phyloP scores from a whole-genome alignment of 306 rosid genomes.

The Cucumis cinereus region DNA sequence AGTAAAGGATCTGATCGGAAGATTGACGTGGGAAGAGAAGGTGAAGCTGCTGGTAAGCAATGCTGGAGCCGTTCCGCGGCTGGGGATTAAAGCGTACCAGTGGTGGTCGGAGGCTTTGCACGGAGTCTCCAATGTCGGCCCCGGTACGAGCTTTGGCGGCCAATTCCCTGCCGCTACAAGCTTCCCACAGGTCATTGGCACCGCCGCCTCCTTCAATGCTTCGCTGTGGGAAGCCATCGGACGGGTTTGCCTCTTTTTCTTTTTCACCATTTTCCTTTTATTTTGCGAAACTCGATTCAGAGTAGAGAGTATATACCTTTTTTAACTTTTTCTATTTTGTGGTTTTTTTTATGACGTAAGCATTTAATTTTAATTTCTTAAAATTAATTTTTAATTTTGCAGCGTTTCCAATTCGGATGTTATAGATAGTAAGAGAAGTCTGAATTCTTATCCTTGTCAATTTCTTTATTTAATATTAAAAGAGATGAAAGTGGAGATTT shows the following conservation, averaged over 20 bases:
- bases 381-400: no score
- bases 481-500: no score
- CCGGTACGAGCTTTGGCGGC: slow-evolving; percentile 48
- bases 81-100: slow-evolving; percentile 68
- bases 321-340: no score
- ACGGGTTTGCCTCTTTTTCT: slow-evolving; percentile 37
- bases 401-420: no score
- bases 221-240: slow-evolving; percentile 83
- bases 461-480: no score
- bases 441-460: no score
- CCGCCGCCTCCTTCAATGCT: slow-evolving; percentile 80
- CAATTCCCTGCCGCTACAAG: slow-evolving; percentile 66
- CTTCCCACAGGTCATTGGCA: slow-evolving; percentile 89
- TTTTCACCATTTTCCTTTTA: no score
- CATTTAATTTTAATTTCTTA: no score
- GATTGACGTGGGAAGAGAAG: slow-evolving; percentile 63
- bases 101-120: slow-evolving; percentile 99
- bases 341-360: not conserved
- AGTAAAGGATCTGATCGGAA: slow-evolving; percentile 58
- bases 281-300: not conserved
- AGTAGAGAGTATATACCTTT: not conserved
- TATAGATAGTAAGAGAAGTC: no score
- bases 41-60: slow-evolving; percentile 40
- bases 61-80: slow-evolving; percentile 54
- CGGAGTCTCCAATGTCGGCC: slow-evolving; percentile 81